Percentiles rank a stretch among this genome's conserved stretches.
phyloP scores from a whole-genome alignment of 2,329 filamentous ascomycete species.

The Blastomyces silverae region DNA sequence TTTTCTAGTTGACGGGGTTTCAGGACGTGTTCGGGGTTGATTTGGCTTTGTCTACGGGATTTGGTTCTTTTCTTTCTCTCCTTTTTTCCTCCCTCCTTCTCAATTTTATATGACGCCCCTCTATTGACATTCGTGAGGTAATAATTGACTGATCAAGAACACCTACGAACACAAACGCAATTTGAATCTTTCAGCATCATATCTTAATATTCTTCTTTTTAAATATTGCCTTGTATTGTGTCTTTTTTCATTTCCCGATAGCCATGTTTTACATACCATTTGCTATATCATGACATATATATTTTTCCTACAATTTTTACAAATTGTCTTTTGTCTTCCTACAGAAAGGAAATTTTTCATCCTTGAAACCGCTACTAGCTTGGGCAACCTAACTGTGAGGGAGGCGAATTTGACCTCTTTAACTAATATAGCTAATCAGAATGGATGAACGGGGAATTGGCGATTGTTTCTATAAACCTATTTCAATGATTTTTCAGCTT shows the following conservation, averaged over 20 bases:
- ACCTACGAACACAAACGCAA: background rate
- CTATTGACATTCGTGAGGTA: background rate
- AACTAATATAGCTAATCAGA: background rate
- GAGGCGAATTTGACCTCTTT: background rate
- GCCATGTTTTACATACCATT: background rate
- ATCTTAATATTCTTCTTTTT: background rate
- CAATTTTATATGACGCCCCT: background rate
- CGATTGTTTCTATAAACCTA: too few relatives aligned
- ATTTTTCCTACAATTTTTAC: background rate
- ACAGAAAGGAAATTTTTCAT: background rate
- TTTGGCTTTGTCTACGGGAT: slow-evolving; percentile 8
- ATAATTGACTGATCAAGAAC: background rate
- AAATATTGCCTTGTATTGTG: background rate
- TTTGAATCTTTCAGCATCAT: background rate
- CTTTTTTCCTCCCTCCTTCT: background rate
- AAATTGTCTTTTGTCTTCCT: background rate
- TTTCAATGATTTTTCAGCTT: too few relatives aligned
- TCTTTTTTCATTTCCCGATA: background rate
- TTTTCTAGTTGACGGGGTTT: slow-evolving; percentile 9
- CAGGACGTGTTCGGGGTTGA: slow-evolving; percentile 1
- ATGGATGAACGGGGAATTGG: background rate
- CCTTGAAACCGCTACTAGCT: background rate
- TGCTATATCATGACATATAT: background rate
- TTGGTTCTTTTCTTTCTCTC: background rate
- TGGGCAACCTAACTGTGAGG: background rate